Base-by-base conservation (phyloP, 2,329 filamentous ascomycete species). In the Aplosporella prunicola region DNA sequence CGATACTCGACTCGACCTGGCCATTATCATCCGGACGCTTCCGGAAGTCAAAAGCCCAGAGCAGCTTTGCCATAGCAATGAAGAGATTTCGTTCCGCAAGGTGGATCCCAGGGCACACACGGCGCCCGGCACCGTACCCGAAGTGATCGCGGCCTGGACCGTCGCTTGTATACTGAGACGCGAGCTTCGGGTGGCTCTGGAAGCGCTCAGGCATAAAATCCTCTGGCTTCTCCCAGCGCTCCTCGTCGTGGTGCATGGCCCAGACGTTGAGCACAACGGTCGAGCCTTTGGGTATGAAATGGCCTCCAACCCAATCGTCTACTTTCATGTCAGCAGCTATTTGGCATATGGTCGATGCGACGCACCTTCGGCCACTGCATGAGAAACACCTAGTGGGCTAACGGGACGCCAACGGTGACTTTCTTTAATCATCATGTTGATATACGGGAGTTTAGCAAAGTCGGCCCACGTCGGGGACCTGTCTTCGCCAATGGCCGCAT, bases 251-350 rank as follows among this genome's bases (percentile, higher is more conserved):
- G n/a, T n/a, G n/a, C n/a, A n/a, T n/a, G n/a, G n/a, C n/a, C n/a
- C 48, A 62, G 1, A 47, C 49, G 27, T 53, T 62, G 3, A 63
- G 47, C 4, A 67, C 47, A 8, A 64, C 47, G 8, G 55, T 56
- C 2, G 56, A 57, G 2, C 55, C 58, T 25, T 58, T 61, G 4
- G 66, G 64, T 22, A 69, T 56, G 5, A 51, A 48, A 13, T 59
- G 58, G 8, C 61, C 63, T 24, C 62, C 56, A 32, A 64, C 53
- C 42, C 47, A 54, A 36, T 63, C 60, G 34, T 68, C 63, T 52
- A 45, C 38, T 18, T 57, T 61, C 0, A 61, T 63, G 32, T 66
- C 63, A 35, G 6, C 18, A 4, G 20, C 4, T 27, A 11, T 7
- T 22, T 10, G 18, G 14, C 0, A 3, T 17, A 9, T 2, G 13